phyloP scores from a whole-genome alignment of 495 filamentous ascomycete genomes.

The Immersiella caudata region DNA sequence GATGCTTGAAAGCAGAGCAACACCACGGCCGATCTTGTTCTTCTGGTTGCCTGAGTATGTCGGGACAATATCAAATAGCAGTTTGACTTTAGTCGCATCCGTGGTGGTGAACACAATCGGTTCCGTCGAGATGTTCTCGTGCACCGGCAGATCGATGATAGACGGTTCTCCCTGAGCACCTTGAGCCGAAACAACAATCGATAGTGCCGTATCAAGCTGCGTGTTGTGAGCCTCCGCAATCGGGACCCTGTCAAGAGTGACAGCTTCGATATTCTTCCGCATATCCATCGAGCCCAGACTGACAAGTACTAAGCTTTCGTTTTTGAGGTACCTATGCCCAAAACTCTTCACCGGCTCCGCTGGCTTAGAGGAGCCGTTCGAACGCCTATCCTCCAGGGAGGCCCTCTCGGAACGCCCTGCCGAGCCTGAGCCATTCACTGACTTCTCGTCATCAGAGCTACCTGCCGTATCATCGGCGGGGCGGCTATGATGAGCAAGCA shows the following conservation, averaged over 20 bases:
- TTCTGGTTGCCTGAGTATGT: constrained; percentile 92
- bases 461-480: constrained; percentile 29
- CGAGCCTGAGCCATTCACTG: constrained; percentile 41
- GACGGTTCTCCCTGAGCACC: constrained; percentile 85
- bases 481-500: constrained; percentile 52
- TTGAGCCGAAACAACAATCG: constrained; percentile 86
- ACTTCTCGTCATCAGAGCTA: constrained; percentile 41
- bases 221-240: constrained; percentile 85
- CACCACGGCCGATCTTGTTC: constrained; percentile 85
- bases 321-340: constrained; percentile 90
- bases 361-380: constrained; percentile 44
- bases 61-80: constrained; percentile 95
- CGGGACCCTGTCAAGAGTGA: constrained; percentile 87
- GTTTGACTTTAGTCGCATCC: constrained; percentile 78
- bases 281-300: constrained; percentile 93
- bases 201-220: constrained; percentile 90
- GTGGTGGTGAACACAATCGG: constrained; percentile 83
- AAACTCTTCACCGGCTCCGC: constrained; percentile 88
- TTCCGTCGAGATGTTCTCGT: constrained; percentile 90
- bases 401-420: constrained; percentile 53
- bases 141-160: constrained; percentile 87
- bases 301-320: constrained; percentile 86
- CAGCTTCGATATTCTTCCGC: constrained; percentile 75
- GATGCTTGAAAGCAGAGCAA: constrained; percentile 84
- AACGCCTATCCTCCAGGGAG: constrained; percentile 53